Evolutionary conservation across 129 eudicot species (phyloP), one percentile per base, ranked within the genome.

Genomic region (Ambrosia trifida): DNA sequence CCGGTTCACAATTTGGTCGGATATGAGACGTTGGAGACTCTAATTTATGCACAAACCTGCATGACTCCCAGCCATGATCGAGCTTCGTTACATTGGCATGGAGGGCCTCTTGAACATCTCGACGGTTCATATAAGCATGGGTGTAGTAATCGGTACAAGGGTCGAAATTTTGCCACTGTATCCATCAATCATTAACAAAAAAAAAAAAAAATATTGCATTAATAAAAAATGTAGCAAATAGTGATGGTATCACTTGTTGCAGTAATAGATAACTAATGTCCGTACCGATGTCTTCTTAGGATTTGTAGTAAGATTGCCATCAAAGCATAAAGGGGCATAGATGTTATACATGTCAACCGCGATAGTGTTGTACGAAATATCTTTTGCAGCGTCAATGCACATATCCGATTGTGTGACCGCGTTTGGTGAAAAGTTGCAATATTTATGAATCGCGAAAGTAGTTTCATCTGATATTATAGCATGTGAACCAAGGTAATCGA

Each of bases 21-120:
- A 45, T 45, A 10, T 45, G 3, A 45, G 2, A 45, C n/a, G 11
- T 12, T 45, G 50, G 50, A 3, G 50, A 45, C 50, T 11, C 50
- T 45, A 40, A 10, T 45, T 45, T 45, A 12, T 45, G 11, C 50
- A 45, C 50, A 12, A 45, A 90, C 95, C 91, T 91, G 89, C 97
- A 88, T 11, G 84, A 73, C 18, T 80, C 30, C 97, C 96, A 91
- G 17, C 76, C 84, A 35, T 87, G 77, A 43, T 52, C 46, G 6
- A 91, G 70, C 7, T 78, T 88, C 11, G 96, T 91, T 46, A 84
- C 83, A 72, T 88, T 91, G 13, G 96, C 90, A 70, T 91, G 93
- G 17, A 91, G 69, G 32, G 96, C 93, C 70, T 88, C 63, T 76
- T 91, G 97, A 65, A 91, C 97, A 52, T 86, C 88, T 18, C 79